Conservation (phyloP, 2,329 filamentous ascomycete species). For the Aspergillus arachidicola region DNA sequence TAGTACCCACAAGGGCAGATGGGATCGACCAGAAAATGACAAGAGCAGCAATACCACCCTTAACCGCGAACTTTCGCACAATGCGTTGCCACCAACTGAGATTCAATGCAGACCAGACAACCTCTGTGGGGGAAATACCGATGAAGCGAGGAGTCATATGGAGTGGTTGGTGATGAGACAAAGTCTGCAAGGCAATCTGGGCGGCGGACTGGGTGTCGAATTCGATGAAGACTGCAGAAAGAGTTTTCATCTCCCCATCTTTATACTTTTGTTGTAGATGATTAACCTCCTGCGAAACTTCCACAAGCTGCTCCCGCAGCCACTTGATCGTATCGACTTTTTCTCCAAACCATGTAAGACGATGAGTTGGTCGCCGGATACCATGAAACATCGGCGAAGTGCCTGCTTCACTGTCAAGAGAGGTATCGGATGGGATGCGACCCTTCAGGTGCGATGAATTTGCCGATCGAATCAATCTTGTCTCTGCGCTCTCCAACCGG, state of each 20-base stretch:
- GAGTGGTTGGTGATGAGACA: constrained; percentile 81
- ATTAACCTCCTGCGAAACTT: constrained; percentile 70
- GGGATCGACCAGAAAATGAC: constrained; percentile 85
- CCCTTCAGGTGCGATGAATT: constrained; percentile 69
- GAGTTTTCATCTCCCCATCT: constrained; percentile 63
- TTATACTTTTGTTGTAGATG: constrained; percentile 66
- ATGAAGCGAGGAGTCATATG: constrained; percentile 88
- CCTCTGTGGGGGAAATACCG: constrained; percentile 77
- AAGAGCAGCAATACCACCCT: constrained; percentile 71
- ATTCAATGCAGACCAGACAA: constrained; percentile 84
- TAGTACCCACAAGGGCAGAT: constrained; percentile 77
- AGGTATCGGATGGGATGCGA: constrained; percentile 22
- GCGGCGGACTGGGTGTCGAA: constrained; percentile 81
- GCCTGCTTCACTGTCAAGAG: constrained; percentile 31
- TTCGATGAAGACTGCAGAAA: constrained; percentile 85
- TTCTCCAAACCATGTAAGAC: constrained; percentile 70
- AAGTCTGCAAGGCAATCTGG: constrained; percentile 79
- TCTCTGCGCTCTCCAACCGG: constrained; percentile 83
- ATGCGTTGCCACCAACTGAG: constrained; percentile 84
- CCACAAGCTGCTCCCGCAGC: constrained; percentile 73
- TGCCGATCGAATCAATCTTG: constrained; percentile 76
- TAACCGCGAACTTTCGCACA: constrained; percentile 67
- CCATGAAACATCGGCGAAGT: constrained; percentile 30
- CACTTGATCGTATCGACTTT: constrained; percentile 91
- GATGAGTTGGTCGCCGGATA: constrained; percentile 71